These are phyloP conservation scores for Diaporthe vexans DNA, from an alignment of 2,329 filamentous ascomycete genomes.

Conservation along the genomic window DNA sequence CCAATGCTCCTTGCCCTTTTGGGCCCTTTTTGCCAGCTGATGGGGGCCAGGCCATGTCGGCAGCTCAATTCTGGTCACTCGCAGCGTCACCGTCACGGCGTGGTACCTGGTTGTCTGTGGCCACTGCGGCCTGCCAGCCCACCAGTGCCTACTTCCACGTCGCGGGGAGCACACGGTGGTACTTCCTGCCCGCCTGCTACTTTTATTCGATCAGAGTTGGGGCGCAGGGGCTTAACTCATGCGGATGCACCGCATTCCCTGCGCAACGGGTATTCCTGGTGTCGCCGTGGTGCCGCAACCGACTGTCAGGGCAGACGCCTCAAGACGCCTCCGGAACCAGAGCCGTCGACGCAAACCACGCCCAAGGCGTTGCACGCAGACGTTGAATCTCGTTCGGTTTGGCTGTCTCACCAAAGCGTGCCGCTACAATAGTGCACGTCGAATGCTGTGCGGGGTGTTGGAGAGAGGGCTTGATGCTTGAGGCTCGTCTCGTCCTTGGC, in stretches of 20 bases:
- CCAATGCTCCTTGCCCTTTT: constrained; percentile 25
- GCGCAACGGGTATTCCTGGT: constrained; percentile 1
- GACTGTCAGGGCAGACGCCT: constrained; percentile 31
- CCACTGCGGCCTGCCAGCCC: neutral
- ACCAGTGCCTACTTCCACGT: neutral
- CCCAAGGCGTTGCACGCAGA: neutral
- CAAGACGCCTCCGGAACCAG: constrained; percentile 13
- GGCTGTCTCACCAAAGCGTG: constrained; percentile 28
- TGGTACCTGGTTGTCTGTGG: neutral
- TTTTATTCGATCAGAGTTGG: neutral
- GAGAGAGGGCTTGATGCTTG: neutral
- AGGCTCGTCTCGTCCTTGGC: constrained; percentile 14
- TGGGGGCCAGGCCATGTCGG: constrained; percentile 14
- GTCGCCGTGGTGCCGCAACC: constrained; percentile 16
- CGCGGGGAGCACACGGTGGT: neutral
- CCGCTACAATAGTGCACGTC: constrained; percentile 9
- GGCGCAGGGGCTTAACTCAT: neutral
- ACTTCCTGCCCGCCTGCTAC: no score
- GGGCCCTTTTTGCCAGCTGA: neutral
- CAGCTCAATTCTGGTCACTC: constrained; percentile 4
- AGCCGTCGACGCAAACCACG: neutral
- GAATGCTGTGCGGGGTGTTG: neutral
- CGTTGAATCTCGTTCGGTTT: neutral
- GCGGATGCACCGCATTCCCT: neutral
- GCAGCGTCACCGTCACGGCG: neutral